Base-by-base conservation (phyloP, 2,329 filamentous ascomycete species). In the Furcasterigmium sp. region DNA sequence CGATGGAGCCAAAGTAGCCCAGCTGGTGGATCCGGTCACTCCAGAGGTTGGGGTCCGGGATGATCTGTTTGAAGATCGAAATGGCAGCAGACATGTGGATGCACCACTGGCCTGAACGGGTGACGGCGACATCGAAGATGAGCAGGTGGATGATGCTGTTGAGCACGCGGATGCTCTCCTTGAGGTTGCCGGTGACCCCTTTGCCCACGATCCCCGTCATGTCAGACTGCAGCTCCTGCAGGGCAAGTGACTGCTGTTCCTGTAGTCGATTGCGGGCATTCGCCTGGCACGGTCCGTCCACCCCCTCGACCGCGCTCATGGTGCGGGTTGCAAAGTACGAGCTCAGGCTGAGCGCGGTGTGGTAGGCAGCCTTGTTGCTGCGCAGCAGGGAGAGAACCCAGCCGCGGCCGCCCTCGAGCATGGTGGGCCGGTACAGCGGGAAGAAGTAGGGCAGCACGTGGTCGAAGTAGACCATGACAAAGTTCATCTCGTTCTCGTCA, bases 391-490 rank as follows among this genome's bases (percentile, higher is more conserved):
- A 70, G 28, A 84, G 61, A 21, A 84, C 64, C 80, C 80, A 84
- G 20, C 74, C 71, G 39, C 75, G 70, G 13, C 79, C 80, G n/a
- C 76, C 73, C 44, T 75, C 65, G 4, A 76, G 63, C 6, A 80
- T 54, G 3, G 67, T 65, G 1, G 80, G 80, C 3, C 70, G 70
- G 57, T 83, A 84, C 55, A 82, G 78, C 3, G 81, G 81, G 53
- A 79, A 83, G 1, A 83, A 60, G 50, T 81, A 77, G 2, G 80
- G 79, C 47, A 83, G 73, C 17, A 82, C 67, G 48, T 78, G 73
- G 56, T 84, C 80, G 37, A 83, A 65, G 53, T 82, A 84, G 44
- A 78, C 69, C 70, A 79, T 78, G 44, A 76, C 60, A 35, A 73
- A 68, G 53, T 67, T 62, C 1, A 67, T 52, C 41, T 51, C 46